These are phyloP conservation scores for Botryotinia convoluta DNA, from an alignment of 2,329 filamentous ascomycete species.

Conservation along the genomic window DNA sequence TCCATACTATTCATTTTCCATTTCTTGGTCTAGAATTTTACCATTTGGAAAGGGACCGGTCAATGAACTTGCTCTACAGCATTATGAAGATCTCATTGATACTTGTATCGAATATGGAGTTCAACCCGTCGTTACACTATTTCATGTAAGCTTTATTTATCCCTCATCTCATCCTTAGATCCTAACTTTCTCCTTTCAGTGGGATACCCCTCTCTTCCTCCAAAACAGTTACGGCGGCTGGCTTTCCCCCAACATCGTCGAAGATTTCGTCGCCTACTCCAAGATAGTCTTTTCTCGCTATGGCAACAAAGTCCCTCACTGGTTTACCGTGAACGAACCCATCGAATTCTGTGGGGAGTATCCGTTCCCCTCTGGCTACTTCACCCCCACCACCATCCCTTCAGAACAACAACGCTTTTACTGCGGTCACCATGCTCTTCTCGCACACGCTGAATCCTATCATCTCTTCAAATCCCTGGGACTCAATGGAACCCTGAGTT, in stretches of 20 bases:
- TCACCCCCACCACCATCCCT: slow-evolving; percentile 40
- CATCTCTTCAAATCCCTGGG: slow-evolving; percentile 53
- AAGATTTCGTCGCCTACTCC: slow-evolving; percentile 52
- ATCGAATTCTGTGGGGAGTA: slow-evolving; percentile 36
- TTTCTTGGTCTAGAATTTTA: slow-evolving; percentile 51
- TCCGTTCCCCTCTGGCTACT: slow-evolving; percentile 38
- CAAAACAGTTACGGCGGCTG: slow-evolving; percentile 45
- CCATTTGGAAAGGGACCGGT: slow-evolving; percentile 51
- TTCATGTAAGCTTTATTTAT: slow-evolving; percentile 38
- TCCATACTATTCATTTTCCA: slow-evolving; percentile 51
- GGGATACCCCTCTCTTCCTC: slow-evolving; percentile 35
- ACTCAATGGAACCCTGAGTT: slow-evolving; percentile 48
- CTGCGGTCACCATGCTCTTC: slow-evolving; percentile 46
- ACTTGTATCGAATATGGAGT: slow-evolving; percentile 50
- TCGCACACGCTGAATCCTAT: slow-evolving; percentile 48
- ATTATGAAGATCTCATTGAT: slow-evolving; percentile 54
- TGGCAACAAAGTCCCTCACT: slow-evolving; percentile 49
- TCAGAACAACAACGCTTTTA: slow-evolving; percentile 41
- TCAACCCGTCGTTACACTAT: slow-evolving; percentile 47
- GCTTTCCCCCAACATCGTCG: slow-evolving; percentile 47
- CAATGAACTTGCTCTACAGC: slow-evolving; percentile 49
- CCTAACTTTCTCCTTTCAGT: slow-evolving; percentile 25
- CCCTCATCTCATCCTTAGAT: not conserved
- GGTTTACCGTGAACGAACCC: slow-evolving; percentile 55
- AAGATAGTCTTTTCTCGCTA: slow-evolving; percentile 51